phyloP scores from a whole-genome alignment of 2,329 filamentous ascomycete species.

The Hypoxylon sp. region DNA sequence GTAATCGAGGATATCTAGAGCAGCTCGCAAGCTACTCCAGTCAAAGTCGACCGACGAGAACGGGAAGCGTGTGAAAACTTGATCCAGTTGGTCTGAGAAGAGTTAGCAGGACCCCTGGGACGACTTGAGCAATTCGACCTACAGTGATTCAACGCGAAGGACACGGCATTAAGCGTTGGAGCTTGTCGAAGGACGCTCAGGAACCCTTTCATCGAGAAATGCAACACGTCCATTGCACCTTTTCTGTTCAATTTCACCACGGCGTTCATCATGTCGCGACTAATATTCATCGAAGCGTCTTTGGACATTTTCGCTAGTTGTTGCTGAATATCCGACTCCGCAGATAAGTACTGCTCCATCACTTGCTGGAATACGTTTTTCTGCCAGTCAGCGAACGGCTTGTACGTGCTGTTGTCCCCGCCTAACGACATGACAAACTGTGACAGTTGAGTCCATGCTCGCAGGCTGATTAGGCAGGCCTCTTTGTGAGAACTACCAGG shows the following conservation, averaged over 20 bases:
- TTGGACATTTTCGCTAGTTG: constrained; percentile 61
- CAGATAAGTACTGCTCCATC: constrained; percentile 64
- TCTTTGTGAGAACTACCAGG: constrained; percentile 70
- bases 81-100: constrained; percentile 55
- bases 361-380: constrained; percentile 64
- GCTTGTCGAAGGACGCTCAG: constrained; percentile 60
- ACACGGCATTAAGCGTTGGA: constrained; percentile 55
- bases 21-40: constrained; percentile 56
- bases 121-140: constrained; percentile 19
- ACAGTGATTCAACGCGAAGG: constrained; percentile 58
- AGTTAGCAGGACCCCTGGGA: constrained; percentile 23
- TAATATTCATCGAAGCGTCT: constrained; percentile 48
- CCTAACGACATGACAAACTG: constrained; percentile 62
- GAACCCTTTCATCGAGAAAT: constrained; percentile 57
- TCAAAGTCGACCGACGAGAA: constrained; percentile 53
- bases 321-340: constrained; percentile 63
- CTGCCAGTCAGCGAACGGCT: constrained; percentile 64
- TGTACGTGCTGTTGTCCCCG: constrained; percentile 52
- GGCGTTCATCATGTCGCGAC: constrained; percentile 55
- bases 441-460: constrained; percentile 69
- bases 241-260: constrained; percentile 62
- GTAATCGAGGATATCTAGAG: constrained; percentile 56
- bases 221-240: constrained; percentile 61
- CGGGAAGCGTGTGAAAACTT: constrained; percentile 59
- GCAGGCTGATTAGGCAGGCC: constrained; percentile 69